Base-by-base conservation (phyloP, 805 yeast species). In the Candida silvicultrix region DNA sequence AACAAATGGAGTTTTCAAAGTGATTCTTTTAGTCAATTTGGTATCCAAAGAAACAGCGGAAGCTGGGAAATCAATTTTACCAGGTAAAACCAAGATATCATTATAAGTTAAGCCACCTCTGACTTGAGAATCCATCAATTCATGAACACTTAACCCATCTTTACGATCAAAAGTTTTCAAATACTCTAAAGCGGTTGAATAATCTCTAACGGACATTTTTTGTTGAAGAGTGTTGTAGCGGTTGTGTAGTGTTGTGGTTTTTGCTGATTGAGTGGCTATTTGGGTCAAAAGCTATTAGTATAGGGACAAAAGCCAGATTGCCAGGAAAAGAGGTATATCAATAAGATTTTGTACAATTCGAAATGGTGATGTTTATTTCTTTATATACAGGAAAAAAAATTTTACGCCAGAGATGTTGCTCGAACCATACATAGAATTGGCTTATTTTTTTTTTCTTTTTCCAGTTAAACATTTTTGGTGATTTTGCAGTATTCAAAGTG, bases 81-180 rank as follows among this genome's bases (percentile, higher is more conserved):
- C 97, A 55, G 99, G 99, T 60, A 94, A 80, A 58, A 94, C 78
- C 68, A 94, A 78, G 68, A 94, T 89, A 73, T 94, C 99, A 65
- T 94, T 94, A 76, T 94, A 94, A 55, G 99, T 94, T 64, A 94
- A 80, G 48, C 99, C 99, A 68, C 99, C 99, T 71, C 94, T 85
- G 58, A 73, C 67, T 57, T 80, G 73, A 43, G 97, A 89, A 73
- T 94, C 96, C 85, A 94, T 87, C 68, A 94, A 80, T 56, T 85
- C 78, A 49, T 79, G 74, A 60, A 86, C 85, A 52, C 85, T 82
- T 56, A 94, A 77, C 53, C 99, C 99, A 67, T 94, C 99, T 64
- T 77, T 81, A 58, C 73, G 67, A 48, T 76, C 52, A 75, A 88
- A 92, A 50, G 77, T 66, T 50, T 77, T 67, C 55, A 94, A 77